Evolutionary conservation across 768 basidiomycete species (phyloP).

Genomic region (Lactarius akahatsu): DNA sequence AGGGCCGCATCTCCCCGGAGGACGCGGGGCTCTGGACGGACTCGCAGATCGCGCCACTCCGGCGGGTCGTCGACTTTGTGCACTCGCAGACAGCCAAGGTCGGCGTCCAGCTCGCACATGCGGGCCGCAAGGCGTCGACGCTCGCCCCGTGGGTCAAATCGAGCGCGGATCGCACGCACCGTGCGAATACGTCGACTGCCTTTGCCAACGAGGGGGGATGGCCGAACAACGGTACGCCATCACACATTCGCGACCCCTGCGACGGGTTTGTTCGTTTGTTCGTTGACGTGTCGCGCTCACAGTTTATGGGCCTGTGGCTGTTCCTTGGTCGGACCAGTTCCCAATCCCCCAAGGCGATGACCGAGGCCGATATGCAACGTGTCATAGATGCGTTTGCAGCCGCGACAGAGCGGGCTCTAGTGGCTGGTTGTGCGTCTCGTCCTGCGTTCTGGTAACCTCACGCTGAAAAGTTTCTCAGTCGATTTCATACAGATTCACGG

Average conservation of each 20-base stretch:
- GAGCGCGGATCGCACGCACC: slow-evolving; percentile 38
- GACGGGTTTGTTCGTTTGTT: background rate
- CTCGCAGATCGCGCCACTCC: slow-evolving; percentile 66
- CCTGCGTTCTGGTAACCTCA: slow-evolving; percentile 23
- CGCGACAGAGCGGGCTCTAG: slow-evolving; percentile 53
- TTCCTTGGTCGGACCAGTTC: slow-evolving; percentile 53
- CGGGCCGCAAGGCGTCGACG: slow-evolving; percentile 70
- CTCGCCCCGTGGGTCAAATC: slow-evolving; percentile 64
- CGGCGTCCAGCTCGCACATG: slow-evolving; percentile 80
- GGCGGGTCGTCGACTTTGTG: slow-evolving; percentile 70
- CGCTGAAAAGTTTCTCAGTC: slow-evolving; percentile 37
- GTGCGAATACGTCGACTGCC: slow-evolving; percentile 33
- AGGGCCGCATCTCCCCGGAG: slow-evolving; percentile 75
- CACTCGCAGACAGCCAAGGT: slow-evolving; percentile 69
- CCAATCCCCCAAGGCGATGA: slow-evolving; percentile 60
- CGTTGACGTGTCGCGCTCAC: background rate
- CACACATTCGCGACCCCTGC: background rate
- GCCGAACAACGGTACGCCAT: slow-evolving; percentile 25
- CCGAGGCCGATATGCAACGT: slow-evolving; percentile 50
- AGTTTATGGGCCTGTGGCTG: slow-evolving; percentile 63
- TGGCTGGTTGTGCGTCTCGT: slow-evolving; percentile 55
- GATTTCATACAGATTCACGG: slow-evolving; percentile 73
- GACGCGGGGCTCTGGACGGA: slow-evolving; percentile 80
- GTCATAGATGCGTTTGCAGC: slow-evolving; percentile 62
- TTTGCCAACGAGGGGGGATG: slow-evolving; percentile 19